phyloP scores from a whole-genome alignment of 805 yeast species.

The Debaryomyces hansenii region DNA sequence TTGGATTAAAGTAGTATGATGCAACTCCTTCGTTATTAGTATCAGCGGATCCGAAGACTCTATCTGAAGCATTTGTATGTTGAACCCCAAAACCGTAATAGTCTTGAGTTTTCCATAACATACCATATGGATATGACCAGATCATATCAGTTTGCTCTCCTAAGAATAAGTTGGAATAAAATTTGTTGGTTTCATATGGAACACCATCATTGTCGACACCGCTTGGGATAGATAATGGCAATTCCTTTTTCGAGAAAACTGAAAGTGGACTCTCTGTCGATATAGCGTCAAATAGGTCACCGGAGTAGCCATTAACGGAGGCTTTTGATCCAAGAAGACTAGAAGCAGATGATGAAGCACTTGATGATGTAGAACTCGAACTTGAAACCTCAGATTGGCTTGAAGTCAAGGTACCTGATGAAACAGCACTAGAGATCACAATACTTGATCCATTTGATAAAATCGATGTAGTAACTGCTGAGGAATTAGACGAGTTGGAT shows the following conservation, averaged over 20 bases:
- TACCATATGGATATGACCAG: conserved; percentile 67
- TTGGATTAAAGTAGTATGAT: conserved; percentile 56
- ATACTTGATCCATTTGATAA: neutral
- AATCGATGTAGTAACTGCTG: neutral
- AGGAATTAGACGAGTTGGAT: neutral
- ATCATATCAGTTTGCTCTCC: conserved; percentile 54
- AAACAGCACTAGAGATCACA: neutral
- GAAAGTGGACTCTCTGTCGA: conserved; percentile 30
- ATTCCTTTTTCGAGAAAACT: conserved; percentile 46
- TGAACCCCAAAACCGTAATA: conserved; percentile 63
- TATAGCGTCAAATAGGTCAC: conserved; percentile 51
- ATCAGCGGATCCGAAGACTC: conserved; percentile 49
- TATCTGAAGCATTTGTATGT: conserved; percentile 47
- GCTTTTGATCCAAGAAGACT: conserved; percentile 3
- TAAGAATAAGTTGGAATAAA: conserved; percentile 64
- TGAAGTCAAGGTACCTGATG: neutral
- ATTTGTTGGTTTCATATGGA: conserved; percentile 71
- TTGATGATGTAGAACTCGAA: neutral
- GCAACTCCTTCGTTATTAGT: conserved; percentile 41
- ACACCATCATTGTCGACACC: conserved; percentile 45
- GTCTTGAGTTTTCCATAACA: conserved; percentile 50
- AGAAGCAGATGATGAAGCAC: conserved; percentile 3
- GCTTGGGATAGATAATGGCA: conserved; percentile 46
- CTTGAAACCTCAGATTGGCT: no score
- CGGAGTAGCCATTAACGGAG: conserved; percentile 16